phyloP scores from a whole-genome alignment of 805 yeast genomes.

The Tetrapisispora phaffii region DNA sequence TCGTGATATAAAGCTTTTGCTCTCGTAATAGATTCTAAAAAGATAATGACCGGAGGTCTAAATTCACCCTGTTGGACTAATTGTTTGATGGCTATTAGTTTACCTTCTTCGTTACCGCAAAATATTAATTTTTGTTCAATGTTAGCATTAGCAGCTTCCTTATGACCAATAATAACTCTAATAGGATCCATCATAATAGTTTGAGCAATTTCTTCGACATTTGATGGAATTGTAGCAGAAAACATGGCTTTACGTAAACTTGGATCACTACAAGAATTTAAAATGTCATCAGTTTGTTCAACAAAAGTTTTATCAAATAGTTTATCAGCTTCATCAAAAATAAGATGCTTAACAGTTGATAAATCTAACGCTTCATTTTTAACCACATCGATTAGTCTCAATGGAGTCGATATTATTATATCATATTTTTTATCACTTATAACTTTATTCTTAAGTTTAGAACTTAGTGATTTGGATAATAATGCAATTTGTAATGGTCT shows the following conservation, averaged over 20 bases:
- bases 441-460: slow-evolving; percentile 53
- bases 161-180: slow-evolving; percentile 82
- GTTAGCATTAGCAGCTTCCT: slow-evolving; percentile 79
- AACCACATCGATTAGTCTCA: slow-evolving; percentile 73
- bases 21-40: slow-evolving; percentile 82
- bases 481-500: slow-evolving; percentile 46
- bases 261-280: slow-evolving; percentile 36
- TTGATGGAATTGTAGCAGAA: slow-evolving; percentile 92
- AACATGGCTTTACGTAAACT: slow-evolving; percentile 64
- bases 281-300: slow-evolving; percentile 80
- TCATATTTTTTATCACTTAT: slow-evolving; percentile 60
- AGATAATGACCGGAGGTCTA: slow-evolving; percentile 86
- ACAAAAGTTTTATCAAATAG: slow-evolving; percentile 79
- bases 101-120: slow-evolving; percentile 95
- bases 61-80: slow-evolving; percentile 76
- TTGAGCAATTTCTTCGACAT: slow-evolving; percentile 80
- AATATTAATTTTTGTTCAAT: slow-evolving; percentile 77
- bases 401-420: slow-evolving; percentile 77
- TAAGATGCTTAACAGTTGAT: slow-evolving; percentile 56
- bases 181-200: slow-evolving; percentile 77
- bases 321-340: slow-evolving; percentile 94
- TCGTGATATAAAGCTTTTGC: slow-evolving; percentile 95
- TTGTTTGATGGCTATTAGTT: slow-evolving; percentile 81
- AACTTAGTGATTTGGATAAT: slow-evolving; percentile 61
- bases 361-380: slow-evolving; percentile 52